phyloP scores from a whole-genome alignment of 768 basidiomycete genomes.

The Glaciozyma martinii region DNA sequence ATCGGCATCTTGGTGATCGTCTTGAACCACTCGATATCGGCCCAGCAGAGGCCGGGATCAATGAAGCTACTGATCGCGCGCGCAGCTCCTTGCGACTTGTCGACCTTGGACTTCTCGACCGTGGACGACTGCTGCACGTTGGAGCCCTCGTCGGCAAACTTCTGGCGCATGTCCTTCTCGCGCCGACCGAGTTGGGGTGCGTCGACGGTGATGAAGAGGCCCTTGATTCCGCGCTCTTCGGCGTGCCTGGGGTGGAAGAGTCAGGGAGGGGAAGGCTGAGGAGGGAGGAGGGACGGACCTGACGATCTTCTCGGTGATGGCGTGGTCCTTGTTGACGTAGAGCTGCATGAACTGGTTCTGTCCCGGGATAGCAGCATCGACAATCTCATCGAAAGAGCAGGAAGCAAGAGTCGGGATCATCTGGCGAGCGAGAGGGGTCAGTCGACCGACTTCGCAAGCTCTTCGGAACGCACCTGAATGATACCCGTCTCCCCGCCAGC shows the following conservation, averaged over 20 bases:
- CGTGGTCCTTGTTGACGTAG: conserved; percentile 85
- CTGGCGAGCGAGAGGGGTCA: too few species aligned
- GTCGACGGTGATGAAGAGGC: conserved; percentile 90
- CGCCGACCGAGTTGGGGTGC: conserved; percentile 75
- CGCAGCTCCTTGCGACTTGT: conserved; percentile 84
- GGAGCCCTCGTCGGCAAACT: conserved; percentile 71
- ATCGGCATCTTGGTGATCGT: conserved; percentile 78
- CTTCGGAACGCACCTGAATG: conserved; percentile 38
- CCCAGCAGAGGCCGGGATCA: conserved; percentile 81
- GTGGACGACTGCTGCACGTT: conserved; percentile 42
- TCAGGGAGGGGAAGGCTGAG: too few species aligned
- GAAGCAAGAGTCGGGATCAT: conserved; percentile 93
- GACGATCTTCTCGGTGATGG: conserved; percentile 73
- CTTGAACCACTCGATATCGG: conserved; percentile 66
- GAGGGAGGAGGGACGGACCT: conserved; percentile 37
- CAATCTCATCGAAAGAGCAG: conserved; percentile 89
- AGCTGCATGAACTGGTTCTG: conserved; percentile 83
- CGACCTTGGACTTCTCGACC: conserved; percentile 58
- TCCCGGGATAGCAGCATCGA: conserved; percentile 69
- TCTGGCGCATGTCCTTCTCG: conserved; percentile 75
- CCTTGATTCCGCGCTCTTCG: conserved; percentile 81
- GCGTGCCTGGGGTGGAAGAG: conserved; percentile 50
- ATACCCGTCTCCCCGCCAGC: conserved; percentile 72
- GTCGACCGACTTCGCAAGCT: too few species aligned
- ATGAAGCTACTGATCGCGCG: conserved; percentile 94